A percentile compares a stretch with the other conserved stretches of the same genome.
Evolutionary conservation across 1,139 yeast genomes (phyloP).

Genomic region (Scheffersomyces titani): DNA sequence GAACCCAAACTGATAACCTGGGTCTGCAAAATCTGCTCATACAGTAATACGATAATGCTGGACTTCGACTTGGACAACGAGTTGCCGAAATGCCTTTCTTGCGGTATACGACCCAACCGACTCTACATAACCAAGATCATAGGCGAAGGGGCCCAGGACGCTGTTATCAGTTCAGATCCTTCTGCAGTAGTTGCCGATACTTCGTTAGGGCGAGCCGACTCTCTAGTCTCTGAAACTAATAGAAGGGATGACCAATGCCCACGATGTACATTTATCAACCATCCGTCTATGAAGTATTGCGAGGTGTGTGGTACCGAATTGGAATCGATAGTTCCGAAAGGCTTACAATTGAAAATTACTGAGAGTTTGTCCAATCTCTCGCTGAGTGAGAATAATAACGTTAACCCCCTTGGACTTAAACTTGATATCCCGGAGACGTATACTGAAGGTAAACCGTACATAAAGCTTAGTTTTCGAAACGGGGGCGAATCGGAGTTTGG

Average conservation of each 20-base stretch:
- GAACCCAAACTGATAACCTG: slow-evolving; percentile 44
- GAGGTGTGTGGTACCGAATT: slow-evolving; percentile 83
- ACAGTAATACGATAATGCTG: slow-evolving; percentile 52
- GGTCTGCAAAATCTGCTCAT: slow-evolving; percentile 86
- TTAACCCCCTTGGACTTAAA: slow-evolving; percentile 22
- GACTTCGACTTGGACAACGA: slow-evolving; percentile 31
- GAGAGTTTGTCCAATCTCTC: not conserved
- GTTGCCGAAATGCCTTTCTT: slow-evolving; percentile 66
- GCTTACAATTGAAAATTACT: slow-evolving; percentile 7
- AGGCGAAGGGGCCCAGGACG: slow-evolving; percentile 1
- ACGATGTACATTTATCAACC: slow-evolving; percentile 83
- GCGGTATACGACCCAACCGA: slow-evolving; percentile 57
- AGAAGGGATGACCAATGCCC: slow-evolving; percentile 60
- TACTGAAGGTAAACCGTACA: slow-evolving; percentile 33
- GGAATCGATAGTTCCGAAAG: slow-evolving; percentile 19
- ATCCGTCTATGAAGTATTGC: slow-evolving; percentile 73
- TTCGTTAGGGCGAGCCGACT: not conserved
- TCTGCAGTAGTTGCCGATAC: not conserved
- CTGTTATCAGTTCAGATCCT: not conserved
- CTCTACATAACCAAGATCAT: slow-evolving; percentile 4
- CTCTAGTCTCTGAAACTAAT: slow-evolving; percentile 1
- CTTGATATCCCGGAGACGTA: slow-evolving; percentile 35
- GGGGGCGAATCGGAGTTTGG: slow-evolving; percentile 57
- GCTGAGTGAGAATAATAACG: slow-evolving; percentile 3
- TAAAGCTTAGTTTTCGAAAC: slow-evolving; percentile 63